Percentiles rank a stretch among this genome's conserved stretches.
Evolutionary conservation across 352 stramenopile species (phyloP).

Genomic region (Phytophthora pistaciae): DNA sequence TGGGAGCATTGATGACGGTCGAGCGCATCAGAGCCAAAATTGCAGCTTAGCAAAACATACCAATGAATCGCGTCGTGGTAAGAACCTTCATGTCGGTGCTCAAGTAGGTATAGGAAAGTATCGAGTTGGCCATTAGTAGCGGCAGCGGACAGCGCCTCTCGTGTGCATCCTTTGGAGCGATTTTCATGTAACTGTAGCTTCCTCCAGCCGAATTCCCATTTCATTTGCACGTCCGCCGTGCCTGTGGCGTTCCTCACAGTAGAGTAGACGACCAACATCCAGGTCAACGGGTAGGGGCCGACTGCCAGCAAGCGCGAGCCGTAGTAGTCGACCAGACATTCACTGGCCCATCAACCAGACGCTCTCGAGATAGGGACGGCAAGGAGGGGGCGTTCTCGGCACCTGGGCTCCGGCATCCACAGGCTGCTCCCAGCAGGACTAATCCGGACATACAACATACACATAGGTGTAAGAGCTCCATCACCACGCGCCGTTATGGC

Average conservation of each 20-base stretch:
- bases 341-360: background rate
- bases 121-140: too few species aligned
- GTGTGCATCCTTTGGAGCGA: too few species aligned
- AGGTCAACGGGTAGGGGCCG: background rate
- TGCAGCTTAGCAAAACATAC: too few species aligned
- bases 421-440: background rate
- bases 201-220: background rate
- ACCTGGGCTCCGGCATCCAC: background rate
- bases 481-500: background rate
- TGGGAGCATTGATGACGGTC: too few species aligned
- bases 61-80: too few species aligned
- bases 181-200: too few species aligned
- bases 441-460: background rate
- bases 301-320: background rate
- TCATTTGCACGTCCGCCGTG: background rate
- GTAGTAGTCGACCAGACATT: background rate
- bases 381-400: background rate
- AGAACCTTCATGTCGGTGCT: too few species aligned
- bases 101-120: too few species aligned
- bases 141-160: too few species aligned
- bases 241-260: background rate
- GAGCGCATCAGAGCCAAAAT: too few species aligned
- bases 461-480: background rate
- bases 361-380: background rate
- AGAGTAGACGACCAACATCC: background rate